These are phyloP conservation scores for Septoria petroselini DNA, from an alignment of 2,329 filamentous ascomycete genomes.

Conservation along the genomic window DNA sequence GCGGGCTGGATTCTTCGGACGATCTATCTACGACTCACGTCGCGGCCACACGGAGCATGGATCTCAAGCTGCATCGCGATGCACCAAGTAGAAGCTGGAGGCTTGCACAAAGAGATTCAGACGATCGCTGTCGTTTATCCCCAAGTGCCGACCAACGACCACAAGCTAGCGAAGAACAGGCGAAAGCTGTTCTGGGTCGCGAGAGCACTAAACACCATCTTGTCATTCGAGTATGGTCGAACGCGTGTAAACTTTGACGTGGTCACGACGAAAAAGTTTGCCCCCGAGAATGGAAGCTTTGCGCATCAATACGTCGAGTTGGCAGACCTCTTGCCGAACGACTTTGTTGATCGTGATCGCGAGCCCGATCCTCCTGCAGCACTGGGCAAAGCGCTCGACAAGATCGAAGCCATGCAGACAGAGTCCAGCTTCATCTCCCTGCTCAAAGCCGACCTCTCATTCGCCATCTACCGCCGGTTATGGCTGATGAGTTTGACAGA, in stretches of 20 bases:
- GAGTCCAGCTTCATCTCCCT: slow-evolving; percentile 43
- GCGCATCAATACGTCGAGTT: slow-evolving; percentile 37
- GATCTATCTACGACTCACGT: slow-evolving; percentile 54
- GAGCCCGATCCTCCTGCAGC: slow-evolving; percentile 39
- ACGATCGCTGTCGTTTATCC: slow-evolving; percentile 38
- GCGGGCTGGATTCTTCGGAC: slow-evolving; percentile 55
- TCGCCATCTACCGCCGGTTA: slow-evolving; percentile 46
- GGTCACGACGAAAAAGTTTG: slow-evolving; percentile 40
- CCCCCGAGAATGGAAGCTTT: slow-evolving; percentile 30
- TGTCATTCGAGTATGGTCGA: slow-evolving; percentile 57
- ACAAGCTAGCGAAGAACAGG: slow-evolving; percentile 34
- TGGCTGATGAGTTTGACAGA: slow-evolving; percentile 41
- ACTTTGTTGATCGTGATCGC: slow-evolving; percentile 36
- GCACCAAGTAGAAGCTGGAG: slow-evolving; percentile 57
- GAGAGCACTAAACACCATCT: slow-evolving; percentile 57
- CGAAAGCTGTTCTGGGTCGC: slow-evolving; percentile 49
- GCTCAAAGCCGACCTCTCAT: slow-evolving; percentile 54
- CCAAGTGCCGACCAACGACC: slow-evolving; percentile 30
- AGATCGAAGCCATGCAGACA: slow-evolving; percentile 35
- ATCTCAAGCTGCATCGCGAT: slow-evolving; percentile 58
- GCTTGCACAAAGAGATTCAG: slow-evolving; percentile 46
- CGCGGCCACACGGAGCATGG: slow-evolving; percentile 54
- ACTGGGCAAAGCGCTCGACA: slow-evolving; percentile 33
- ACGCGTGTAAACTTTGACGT: slow-evolving; percentile 52
- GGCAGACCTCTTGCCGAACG: slow-evolving; percentile 36